A percentile compares a stretch with the other conserved stretches of the same genome.
phyloP scores from a whole-genome alignment of 2,329 filamentous ascomycete species.

The Penicillium sp. region DNA sequence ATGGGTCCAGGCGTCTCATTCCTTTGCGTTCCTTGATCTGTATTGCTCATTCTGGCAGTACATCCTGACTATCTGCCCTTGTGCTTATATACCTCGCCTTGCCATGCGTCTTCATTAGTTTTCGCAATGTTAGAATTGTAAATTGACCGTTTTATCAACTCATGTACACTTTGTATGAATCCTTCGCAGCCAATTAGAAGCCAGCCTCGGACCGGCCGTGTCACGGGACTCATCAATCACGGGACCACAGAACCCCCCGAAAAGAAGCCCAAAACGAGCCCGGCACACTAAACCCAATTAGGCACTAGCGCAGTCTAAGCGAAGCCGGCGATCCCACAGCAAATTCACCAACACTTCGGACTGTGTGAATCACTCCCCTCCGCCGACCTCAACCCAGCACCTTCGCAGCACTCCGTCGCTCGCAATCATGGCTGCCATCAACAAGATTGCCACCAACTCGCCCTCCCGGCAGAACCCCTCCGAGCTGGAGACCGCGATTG shows the following conservation, averaged over 20 bases:
- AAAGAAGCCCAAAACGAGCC: slow-evolving; percentile 28
- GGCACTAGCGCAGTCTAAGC: slow-evolving; percentile 41
- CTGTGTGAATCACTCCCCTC: slow-evolving; percentile 41
- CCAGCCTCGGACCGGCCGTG: slow-evolving; percentile 31
- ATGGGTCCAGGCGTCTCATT: slow-evolving; percentile 29
- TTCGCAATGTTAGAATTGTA: slow-evolving; percentile 13
- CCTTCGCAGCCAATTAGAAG: slow-evolving; percentile 26
- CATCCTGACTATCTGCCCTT: slow-evolving; percentile 5
- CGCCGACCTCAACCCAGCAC: slow-evolving; percentile 44
- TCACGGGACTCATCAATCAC: slow-evolving; percentile 24
- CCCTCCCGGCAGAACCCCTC: slow-evolving; percentile 93
- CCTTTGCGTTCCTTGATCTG: slow-evolving; percentile 10
- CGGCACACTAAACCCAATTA: slow-evolving; percentile 29
- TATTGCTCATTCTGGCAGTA: slow-evolving; percentile 10
- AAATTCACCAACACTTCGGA: slow-evolving; percentile 40
- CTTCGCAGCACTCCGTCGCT: slow-evolving; percentile 46
- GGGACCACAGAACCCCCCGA: slow-evolving; percentile 37
- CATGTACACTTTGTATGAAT: neutral
- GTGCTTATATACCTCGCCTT: slow-evolving; percentile 22
- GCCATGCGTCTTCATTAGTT: slow-evolving; percentile 8
- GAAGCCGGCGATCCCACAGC: slow-evolving; percentile 42
- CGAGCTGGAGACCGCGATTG: slow-evolving; percentile 97
- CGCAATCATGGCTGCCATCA: slow-evolving; percentile 76
- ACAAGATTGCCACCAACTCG: slow-evolving; percentile 99
- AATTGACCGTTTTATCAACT: neutral